Evolutionary conservation across 805 yeast species (phyloP).

Genomic region (Candida multigemmis): DNA sequence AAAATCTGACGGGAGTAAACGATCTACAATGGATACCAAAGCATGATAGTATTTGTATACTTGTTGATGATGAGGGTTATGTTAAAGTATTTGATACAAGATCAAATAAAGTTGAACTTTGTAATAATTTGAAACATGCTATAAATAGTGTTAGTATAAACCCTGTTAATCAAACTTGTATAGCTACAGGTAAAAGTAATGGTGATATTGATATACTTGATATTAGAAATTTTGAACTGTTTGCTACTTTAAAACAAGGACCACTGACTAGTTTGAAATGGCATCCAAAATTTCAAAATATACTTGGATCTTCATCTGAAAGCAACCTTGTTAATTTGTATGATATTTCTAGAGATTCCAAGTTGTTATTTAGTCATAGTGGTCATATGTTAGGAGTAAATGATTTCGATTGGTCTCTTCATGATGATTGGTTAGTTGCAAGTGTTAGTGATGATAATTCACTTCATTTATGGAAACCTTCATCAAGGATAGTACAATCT

Average conservation of each 20-base stretch:
- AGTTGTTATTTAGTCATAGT: constrained; percentile 56
- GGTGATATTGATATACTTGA: constrained; percentile 63
- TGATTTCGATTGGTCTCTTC: constrained; percentile 76
- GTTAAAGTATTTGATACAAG: constrained; percentile 50
- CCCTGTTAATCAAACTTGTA: constrained; percentile 41
- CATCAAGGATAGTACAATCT: constrained; percentile 9
- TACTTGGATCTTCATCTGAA: constrained; percentile 59
- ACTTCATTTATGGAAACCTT: constrained; percentile 80
- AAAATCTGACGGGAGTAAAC: constrained; percentile 47
- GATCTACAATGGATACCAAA: constrained; percentile 61
- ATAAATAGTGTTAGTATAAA: constrained; percentile 56
- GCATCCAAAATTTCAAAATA: constrained; percentile 48
- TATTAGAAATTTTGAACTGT: constrained; percentile 30
- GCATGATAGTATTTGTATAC: constrained; percentile 53
- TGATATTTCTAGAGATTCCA: constrained; percentile 32
- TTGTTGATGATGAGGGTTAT: constrained; percentile 58
- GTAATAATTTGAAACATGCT: constrained; percentile 14
- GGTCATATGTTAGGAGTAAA: constrained; percentile 87
- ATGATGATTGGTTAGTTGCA: constrained; percentile 60
- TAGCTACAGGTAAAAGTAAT: constrained; percentile 59
- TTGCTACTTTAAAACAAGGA: constrained; percentile 18
- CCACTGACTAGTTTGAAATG: constrained; percentile 61
- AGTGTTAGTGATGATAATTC: constrained; percentile 82
- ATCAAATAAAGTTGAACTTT: constrained; percentile 4
- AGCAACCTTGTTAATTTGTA: constrained; percentile 57